Evolutionary conservation across 2,329 filamentous ascomycete species (phyloP), one percentile per base, ranked within the genome.

Genomic region (Fusarium chaquense): DNA sequence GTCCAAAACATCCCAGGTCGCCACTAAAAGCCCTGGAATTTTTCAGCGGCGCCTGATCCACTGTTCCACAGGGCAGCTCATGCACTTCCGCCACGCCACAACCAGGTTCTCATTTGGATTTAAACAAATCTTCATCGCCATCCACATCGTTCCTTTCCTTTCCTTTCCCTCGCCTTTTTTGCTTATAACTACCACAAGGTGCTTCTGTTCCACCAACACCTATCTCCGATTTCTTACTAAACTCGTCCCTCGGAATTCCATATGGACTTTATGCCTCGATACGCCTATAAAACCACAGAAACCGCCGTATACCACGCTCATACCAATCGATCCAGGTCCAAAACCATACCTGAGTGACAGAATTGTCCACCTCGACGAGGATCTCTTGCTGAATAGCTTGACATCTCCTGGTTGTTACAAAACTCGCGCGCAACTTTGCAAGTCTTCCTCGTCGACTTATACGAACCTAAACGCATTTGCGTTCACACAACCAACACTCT

Each of bases 211-310:
- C 33, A 33, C 46, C 53, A 69, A 70, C 58, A 65, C 68, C 57
- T 62, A 68, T 67, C 62, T 58, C 58, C 51, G 56, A 51, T 52
- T 35, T 30, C 36, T 52, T 41, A 36, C 28, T n/a, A 28, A 30
- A 52, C 49, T 45, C 45, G 26, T 32, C 12, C 57, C 50, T 58
- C 44, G 62, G 54, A 67, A 56, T 69, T 61, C 52, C 73, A 56
- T 58, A 76, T 75, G 73, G 72, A 75, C 67, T 73, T 73, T 73
- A 71, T 72, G 67, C 51, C 59, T 65, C 58, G 57, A 62, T 64
- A 74, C 67, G 54, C 61, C 54, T 72, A 67, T 45, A 68, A 71
- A 73, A 55, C 46, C 40, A 61, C 58, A 64, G 46, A 58, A 69
- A 47, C 62, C 55, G 57, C 67, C 54, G 43, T 58, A 67, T 70